Conservation (phyloP, 805 yeast genomes). For the Kluyveromyces dobzhanskii region DNA sequence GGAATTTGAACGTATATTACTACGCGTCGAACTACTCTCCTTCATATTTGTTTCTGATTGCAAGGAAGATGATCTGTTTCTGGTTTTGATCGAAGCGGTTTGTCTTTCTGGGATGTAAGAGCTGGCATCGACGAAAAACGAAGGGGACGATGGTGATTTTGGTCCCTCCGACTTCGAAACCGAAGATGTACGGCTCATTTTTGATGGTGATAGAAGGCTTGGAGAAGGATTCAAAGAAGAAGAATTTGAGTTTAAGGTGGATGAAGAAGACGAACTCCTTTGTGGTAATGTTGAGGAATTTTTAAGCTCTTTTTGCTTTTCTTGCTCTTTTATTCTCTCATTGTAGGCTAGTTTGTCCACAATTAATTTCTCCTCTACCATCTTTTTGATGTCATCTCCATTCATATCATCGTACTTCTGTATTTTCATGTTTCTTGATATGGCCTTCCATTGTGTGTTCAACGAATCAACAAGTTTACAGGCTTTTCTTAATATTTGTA, state of each 20-base stretch:
- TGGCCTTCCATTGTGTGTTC: slow-evolving; percentile 18
- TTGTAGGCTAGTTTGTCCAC: slow-evolving; percentile 19
- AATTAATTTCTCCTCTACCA: slow-evolving; percentile 22
- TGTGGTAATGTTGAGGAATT: neutral
- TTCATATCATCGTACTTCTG: slow-evolving; percentile 10
- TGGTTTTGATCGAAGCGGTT: slow-evolving; percentile 7
- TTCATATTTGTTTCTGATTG: slow-evolving; percentile 13
- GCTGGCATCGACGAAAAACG: neutral
- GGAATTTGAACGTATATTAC: slow-evolving; percentile 21
- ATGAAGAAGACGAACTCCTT: slow-evolving; percentile 1
- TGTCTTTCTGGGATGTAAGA: neutral
- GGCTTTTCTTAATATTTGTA: slow-evolving; percentile 11
- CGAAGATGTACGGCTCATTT: slow-evolving; percentile 17
- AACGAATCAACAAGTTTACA: slow-evolving; percentile 12
- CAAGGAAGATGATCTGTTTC: slow-evolving; percentile 27
- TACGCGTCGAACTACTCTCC: slow-evolving; percentile 6
- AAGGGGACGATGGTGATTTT: slow-evolving; percentile 9
- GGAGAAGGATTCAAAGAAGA: slow-evolving; percentile 12
- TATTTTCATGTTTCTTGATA: slow-evolving; percentile 11
- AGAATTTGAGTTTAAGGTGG: slow-evolving; percentile 8
- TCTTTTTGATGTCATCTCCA: slow-evolving; percentile 12
- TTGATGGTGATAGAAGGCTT: slow-evolving; percentile 13
- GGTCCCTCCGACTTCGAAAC: slow-evolving; percentile 3
- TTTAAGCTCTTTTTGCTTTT: slow-evolving; percentile 3
- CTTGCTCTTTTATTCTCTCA: slow-evolving; percentile 7